Evolutionary conservation across 306 rosid species (phyloP), one percentile per base, ranked within the genome.

Genomic region (Alnus rubra): DNA sequence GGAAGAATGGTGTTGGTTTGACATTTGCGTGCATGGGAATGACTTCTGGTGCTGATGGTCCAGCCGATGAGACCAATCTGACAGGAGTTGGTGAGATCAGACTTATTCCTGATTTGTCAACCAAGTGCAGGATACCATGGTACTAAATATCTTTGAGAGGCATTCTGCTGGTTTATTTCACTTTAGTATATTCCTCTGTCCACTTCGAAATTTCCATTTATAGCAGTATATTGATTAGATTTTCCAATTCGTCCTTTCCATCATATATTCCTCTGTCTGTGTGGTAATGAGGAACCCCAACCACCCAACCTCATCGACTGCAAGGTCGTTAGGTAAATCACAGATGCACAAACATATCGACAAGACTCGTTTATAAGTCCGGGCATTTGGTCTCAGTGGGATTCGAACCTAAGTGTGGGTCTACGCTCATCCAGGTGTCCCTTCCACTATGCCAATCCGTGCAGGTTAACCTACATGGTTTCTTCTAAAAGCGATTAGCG

Each of bases 41-140:
- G 90, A 42, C 87, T 76, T 94, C 98, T 50, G 80, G 35, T 77
- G 0, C 73, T 9, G 98, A 94, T 84, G 92, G 85, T 79, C 87
- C 91, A 0, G 89, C 92, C 51, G 89, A 90, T 31, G 97, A 88
- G 63, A 82, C 91, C 82, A 91, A 91, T 85, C 85, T 94, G 74
- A 84, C 76, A 33, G 85, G 89, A 14, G 94, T 87, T 12, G 97
- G 98, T 69, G 98, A 92, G 92, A 80, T 90, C 82, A 92, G 93
- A 82, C 81, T 94, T 53, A 74, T 87, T 53, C 98, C 98, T 79
- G 98, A 94, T 86, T 86, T 94, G 75, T 94, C 92, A 64, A 91
- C 98, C 75, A 85, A 55, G 82, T 51, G 77, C 76, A 84, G 73
- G 75, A 88, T 94, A 80, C 98, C 98, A 35, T 94, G 98, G 98